Percentiles rank a stretch among this genome's conserved stretches.
phyloP scores from a whole-genome alignment of 805 yeast genomes.

The baker's yeast (Saccharomyces cerevisiae) region DNA sequence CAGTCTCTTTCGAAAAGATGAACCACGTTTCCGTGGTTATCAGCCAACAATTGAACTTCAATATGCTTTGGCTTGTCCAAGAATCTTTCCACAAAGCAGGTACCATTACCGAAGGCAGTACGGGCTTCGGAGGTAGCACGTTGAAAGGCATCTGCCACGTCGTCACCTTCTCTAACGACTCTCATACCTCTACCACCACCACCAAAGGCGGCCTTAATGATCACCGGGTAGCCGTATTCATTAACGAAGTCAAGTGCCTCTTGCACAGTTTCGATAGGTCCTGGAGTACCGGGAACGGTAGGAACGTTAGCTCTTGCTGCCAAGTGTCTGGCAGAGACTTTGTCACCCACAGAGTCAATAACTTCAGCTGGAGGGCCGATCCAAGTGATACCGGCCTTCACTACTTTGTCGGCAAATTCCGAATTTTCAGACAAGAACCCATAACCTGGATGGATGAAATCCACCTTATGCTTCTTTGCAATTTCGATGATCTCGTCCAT shows the following conservation, averaged over 20 bases:
- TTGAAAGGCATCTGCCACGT: constrained; percentile 79
- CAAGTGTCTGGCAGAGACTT: constrained; percentile 85
- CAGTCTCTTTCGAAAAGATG: constrained; percentile 97
- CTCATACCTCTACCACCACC: constrained; percentile 99
- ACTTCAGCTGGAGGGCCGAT: constrained; percentile 85
- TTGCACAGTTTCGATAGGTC: constrained; percentile 75
- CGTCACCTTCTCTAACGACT: constrained; percentile 95
- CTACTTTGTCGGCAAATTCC: constrained; percentile 87
- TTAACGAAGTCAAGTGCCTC: constrained; percentile 77
- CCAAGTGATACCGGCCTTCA: constrained; percentile 88
- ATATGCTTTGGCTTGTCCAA: constrained; percentile 94
- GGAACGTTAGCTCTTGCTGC: constrained; percentile 82
- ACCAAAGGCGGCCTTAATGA: constrained; percentile 97
- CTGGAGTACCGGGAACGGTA: constrained; percentile 95
- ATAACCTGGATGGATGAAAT: constrained; percentile 90
- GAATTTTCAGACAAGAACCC: constrained; percentile 88
- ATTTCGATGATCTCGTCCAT: constrained; percentile 89
- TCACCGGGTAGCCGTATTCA: constrained; percentile 88
- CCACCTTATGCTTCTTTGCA: constrained; percentile 68
- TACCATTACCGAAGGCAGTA: constrained; percentile 96
- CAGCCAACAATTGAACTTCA: constrained; percentile 94
- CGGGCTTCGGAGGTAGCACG: constrained; percentile 93
- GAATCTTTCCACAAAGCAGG: constrained; percentile 94
- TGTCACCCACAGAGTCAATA: constrained; percentile 93
- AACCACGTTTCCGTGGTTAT: constrained; percentile 86